Evolutionary conservation across 2,329 filamentous ascomycete species (phyloP).

Genomic region (Hypoxylon rubiginosum): DNA sequence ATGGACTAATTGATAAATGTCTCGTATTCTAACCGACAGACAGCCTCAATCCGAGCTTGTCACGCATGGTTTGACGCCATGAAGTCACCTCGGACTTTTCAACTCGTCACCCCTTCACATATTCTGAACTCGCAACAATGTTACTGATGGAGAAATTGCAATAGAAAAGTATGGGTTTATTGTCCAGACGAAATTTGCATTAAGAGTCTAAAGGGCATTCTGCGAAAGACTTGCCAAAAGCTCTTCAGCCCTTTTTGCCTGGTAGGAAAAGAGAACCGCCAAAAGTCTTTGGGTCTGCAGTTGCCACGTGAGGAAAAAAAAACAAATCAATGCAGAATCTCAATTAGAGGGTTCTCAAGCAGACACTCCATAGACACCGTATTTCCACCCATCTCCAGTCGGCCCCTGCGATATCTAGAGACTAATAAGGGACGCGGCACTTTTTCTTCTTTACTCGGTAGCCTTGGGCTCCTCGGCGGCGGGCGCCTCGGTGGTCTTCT

Average conservation of each 20-base stretch:
- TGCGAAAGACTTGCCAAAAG: conserved; percentile 62
- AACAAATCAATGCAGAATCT: conserved; percentile 64
- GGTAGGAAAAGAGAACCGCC: conserved; percentile 51
- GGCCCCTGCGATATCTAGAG: conserved; percentile 59
- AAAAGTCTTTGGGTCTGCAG: conserved; percentile 57
- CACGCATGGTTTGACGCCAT: conserved; percentile 7
- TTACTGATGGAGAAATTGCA: conserved; percentile 26
- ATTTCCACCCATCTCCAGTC: conserved; percentile 63
- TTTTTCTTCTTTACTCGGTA: conserved; percentile 70
- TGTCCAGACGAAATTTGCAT: conserved; percentile 69
- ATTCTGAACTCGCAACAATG: conserved; percentile 22
- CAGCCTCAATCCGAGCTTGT: conserved; percentile 6
- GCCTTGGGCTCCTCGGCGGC: conserved; percentile 78
- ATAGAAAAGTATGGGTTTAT: conserved; percentile 60
- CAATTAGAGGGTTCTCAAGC: conserved; percentile 64
- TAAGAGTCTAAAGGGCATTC: conserved; percentile 68
- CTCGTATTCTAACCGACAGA: background rate
- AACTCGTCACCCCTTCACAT: conserved; percentile 4
- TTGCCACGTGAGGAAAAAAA: conserved; percentile 60
- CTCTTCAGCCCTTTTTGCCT: conserved; percentile 55
- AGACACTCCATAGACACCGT: conserved; percentile 74
- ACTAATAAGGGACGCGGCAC: conserved; percentile 53
- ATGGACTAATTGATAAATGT: background rate
- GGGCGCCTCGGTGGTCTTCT: conserved; percentile 69
- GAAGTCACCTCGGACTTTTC: conserved; percentile 17